Conservation (phyloP, 371 early-diverging fungal genomes). For the Mortierella sp. region DNA sequence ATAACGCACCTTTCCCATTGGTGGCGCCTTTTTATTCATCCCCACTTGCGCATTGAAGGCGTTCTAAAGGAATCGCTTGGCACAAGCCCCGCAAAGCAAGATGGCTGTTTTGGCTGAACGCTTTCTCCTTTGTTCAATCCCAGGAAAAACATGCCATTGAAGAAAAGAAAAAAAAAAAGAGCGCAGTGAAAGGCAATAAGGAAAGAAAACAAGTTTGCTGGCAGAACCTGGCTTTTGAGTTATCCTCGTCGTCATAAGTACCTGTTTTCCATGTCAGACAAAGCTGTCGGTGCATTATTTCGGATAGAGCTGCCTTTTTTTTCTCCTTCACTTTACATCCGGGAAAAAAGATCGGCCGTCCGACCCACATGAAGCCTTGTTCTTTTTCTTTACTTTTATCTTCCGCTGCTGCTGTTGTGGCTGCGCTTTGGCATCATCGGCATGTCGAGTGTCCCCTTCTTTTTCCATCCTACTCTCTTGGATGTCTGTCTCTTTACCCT, state of each 20-base stretch:
- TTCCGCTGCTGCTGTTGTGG: background rate
- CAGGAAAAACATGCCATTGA: background rate
- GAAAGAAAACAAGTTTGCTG: background rate
- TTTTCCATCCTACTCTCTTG: background rate
- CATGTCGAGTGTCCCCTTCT: background rate
- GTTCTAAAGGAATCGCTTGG: background rate
- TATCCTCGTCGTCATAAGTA: background rate
- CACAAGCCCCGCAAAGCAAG: background rate
- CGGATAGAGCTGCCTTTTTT: background rate
- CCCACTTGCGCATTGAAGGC: background rate
- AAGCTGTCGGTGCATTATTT: background rate
- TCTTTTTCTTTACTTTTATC: background rate
- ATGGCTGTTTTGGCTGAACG: slow-evolving; percentile 7
- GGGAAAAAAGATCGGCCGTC: slow-evolving; percentile 14
- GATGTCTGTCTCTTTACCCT: background rate
- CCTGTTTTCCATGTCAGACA: background rate
- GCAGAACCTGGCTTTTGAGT: background rate
- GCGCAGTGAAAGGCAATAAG: background rate
- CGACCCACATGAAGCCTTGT: background rate
- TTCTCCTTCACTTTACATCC: too few species aligned
- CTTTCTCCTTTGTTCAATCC: background rate
- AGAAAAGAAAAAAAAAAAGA: background rate
- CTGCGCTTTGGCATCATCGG: slow-evolving; percentile 15
- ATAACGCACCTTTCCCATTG: background rate
- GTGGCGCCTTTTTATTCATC: background rate